Base-by-base conservation (phyloP, 306 rosid genomes). In the Citrullus amarus region DNA sequence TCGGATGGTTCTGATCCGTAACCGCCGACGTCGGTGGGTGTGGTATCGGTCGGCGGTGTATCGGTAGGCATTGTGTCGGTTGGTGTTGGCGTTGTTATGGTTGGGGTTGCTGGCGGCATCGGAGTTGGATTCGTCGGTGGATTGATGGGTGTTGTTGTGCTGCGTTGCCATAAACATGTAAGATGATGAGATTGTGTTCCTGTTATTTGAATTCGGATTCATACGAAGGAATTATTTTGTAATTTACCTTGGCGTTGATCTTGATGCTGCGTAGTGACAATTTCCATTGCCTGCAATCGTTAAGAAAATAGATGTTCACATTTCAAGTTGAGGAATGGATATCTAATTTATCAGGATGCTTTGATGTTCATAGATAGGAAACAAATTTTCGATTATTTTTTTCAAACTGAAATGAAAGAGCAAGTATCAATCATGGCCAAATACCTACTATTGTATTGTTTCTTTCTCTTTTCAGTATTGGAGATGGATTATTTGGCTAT, bases 1-100 rank as follows among this genome's bases (percentile, higher is more conserved):
- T 44, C 96, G 66, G 93, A 79, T 80, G 98, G 97, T 18, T 85
- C 94, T 46, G 83, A 30, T 67, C 96, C 97, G 74, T 54, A 86
- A 72, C 81, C 83, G 41, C 89, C 73, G 55, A 95, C 56, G 81
- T 89, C 98, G 38, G 89, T 81, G 3, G 96, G 88, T 43, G 83
- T 80, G 32, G 88, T 4, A 82, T 70, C 51, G 84, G 87, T 65
- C 58, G 30, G 65, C 59, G 69, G 58, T 20, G 63, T 91, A 87
- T 57, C 87, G 81, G 10, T 48, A 17, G 7, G 83, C 74, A 76
- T 38, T 55, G 77, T 48, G 25, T 72, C 77, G 43, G 77, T 9
- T 50, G 77, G 77, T 15, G 77, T 41, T 41, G 77, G 77, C 4
- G 76, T 61, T 30, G 69, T 32, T 32, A 32, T 72, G 25, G 57